Evolutionary conservation across 495 filamentous ascomycete genomes (phyloP).

Genomic region (Talaromyces stipitatus): DNA sequence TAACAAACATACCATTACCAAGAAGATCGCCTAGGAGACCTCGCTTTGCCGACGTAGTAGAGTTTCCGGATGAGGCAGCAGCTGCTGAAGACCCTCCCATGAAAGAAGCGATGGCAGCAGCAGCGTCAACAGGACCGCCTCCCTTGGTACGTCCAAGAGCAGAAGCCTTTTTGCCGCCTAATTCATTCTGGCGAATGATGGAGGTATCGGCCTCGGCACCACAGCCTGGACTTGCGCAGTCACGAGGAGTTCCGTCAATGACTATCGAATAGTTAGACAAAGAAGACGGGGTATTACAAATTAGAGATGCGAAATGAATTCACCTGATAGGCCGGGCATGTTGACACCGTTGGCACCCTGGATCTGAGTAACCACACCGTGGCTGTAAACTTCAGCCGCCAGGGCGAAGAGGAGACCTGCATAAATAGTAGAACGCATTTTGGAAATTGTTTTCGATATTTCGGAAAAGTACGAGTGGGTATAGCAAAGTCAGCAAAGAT

Average conservation of each 20-base stretch:
- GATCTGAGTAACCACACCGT: slow-evolving; percentile 45
- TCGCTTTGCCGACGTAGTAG: slow-evolving; percentile 1
- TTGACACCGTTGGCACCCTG: slow-evolving; percentile 45
- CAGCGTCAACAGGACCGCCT: slow-evolving; percentile 44
- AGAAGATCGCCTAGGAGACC: background rate
- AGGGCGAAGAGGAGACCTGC: slow-evolving; percentile 1
- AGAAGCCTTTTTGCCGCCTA: slow-evolving; percentile 30
- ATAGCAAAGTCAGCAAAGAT: background rate
- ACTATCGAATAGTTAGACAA: slow-evolving; percentile 24
- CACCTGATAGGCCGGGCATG: slow-evolving; percentile 44
- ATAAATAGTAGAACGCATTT: slow-evolving; percentile 1
- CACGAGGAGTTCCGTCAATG: slow-evolving; percentile 48
- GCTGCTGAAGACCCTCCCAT: too few relatives aligned
- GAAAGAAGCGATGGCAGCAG: slow-evolving; percentile 25
- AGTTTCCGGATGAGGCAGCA: background rate
- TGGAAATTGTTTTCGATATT: slow-evolving; percentile 1
- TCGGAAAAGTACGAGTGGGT: background rate
- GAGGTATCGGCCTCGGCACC: slow-evolving; percentile 34
- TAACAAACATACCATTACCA: background rate
- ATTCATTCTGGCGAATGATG: slow-evolving; percentile 43
- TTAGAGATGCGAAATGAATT: background rate
- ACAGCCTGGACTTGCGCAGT: slow-evolving; percentile 44
- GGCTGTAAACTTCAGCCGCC: slow-evolving; percentile 24
- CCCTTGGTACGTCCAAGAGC: slow-evolving; percentile 50
- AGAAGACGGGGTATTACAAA: background rate